These are phyloP conservation scores for Penicillium sp. DNA, from an alignment of 2,329 filamentous ascomycete genomes.

Conservation along the genomic window DNA sequence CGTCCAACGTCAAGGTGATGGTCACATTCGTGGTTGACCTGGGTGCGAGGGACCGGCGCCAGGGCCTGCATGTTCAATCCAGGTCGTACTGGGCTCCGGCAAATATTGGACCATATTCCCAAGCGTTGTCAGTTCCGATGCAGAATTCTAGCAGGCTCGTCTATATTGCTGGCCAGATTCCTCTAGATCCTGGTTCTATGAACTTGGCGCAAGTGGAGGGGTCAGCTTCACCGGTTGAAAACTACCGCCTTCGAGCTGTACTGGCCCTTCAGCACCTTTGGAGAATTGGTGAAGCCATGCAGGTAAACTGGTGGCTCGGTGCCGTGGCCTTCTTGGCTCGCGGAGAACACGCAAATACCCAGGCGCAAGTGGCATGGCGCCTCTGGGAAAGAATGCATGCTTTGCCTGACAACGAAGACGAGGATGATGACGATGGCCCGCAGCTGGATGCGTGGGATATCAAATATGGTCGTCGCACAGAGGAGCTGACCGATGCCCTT, in stretches of 20 bases:
- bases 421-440: constrained; percentile 51
- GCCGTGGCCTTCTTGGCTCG: constrained; percentile 70
- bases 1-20: constrained; percentile 59
- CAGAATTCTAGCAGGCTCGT: constrained; percentile 45
- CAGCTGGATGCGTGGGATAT: constrained; percentile 50
- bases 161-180: constrained; percentile 86
- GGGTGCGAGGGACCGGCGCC: constrained; percentile 31
- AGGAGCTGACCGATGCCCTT: constrained; percentile 34
- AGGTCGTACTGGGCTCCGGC: constrained; percentile 96
- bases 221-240: constrained; percentile 26
- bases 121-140: constrained; percentile 60
- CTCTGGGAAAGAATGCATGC: constrained; percentile 47
- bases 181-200: constrained; percentile 80
- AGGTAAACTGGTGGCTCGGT: constrained; percentile 71
- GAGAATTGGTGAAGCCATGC: constrained; percentile 71
- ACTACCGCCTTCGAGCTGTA: constrained; percentile 59
- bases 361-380: constrained; percentile 40
- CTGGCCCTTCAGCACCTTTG: constrained; percentile 86
- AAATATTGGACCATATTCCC: constrained; percentile 96
- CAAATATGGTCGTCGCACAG: constrained; percentile 55
- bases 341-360: constrained; percentile 30
- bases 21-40: constrained; percentile 52
- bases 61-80: constrained; percentile 82
- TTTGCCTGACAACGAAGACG: constrained; percentile 19
- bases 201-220: constrained; percentile 30